Base-by-base conservation (phyloP, 129 eudicot genomes). In the Pseudognaphalium luteoalbum region DNA sequence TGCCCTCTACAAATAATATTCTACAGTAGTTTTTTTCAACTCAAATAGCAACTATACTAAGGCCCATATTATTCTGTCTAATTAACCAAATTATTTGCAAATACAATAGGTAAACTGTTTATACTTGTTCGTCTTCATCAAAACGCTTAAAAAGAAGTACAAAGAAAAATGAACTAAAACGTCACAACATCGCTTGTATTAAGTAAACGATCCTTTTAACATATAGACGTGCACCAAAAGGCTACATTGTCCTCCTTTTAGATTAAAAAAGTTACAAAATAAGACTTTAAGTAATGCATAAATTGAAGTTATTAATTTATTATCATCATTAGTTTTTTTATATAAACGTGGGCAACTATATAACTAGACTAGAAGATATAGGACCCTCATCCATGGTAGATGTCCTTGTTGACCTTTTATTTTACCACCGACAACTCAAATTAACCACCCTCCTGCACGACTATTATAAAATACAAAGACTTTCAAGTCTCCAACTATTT, bases 401-500 rank as follows among this genome's bases (percentile, higher is more conserved):
- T n/a, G 60, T 72, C 77, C 80, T 62, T 47, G 57, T 78, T 70
- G 71, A 78, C 81, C 29, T 34, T 10, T 9, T 39, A 47, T 20
- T 73, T 51, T 63, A 72, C 80, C 78, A 83, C 86, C 86, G 86
- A 83, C 86, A 79, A 20, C 52, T 66, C 56, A 70, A 60, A 9
- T 44, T 78, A 78, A 70, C 50, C 2, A 71, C 72, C 66, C 66
- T 54, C 42, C n/a, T 42, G 70, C 79, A 61, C 75, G 67, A 5
- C 66, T 32, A 12, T 11, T 32, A 32, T 66, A 66, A 66, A 57
- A 25, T 17, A n/a, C 68, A 57, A 56, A 33, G 51, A 56, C 66
- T 72, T 72, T 54, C 35, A 57, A 30, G 33, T 71, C 32, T 44
- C 14, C 42, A 70, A 22, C 21, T 50, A 22, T 47, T 15, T 17